phyloP scores from a whole-genome alignment of 768 basidiomycete species.

The Mycena kentingensis region DNA sequence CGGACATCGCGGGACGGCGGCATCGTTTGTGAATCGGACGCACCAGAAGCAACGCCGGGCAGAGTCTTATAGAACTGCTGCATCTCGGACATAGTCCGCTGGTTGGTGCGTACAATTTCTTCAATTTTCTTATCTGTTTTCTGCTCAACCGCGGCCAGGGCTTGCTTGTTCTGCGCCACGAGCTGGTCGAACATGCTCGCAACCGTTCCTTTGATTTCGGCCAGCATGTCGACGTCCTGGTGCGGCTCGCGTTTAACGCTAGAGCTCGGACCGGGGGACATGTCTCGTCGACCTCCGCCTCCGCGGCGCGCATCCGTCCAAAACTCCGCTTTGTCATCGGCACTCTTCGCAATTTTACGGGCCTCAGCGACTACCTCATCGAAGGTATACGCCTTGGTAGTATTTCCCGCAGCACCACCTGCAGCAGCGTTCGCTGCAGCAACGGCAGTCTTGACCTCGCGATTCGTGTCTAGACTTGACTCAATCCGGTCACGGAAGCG shows the following conservation, averaged over 20 bases:
- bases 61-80: slow-evolving; percentile 3
- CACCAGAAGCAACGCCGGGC: not conserved
- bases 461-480: not conserved
- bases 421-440: not conserved
- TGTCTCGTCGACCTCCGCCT: too few species aligned
- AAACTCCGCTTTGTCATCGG: too few species aligned
- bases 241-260: not conserved
- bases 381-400: too few species aligned
- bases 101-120: too few species aligned
- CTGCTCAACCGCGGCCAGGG: too few species aligned
- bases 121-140: too few species aligned
- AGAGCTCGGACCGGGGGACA: too few species aligned
- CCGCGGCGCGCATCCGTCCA: too few species aligned
- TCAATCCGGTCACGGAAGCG: not conserved
- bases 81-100: not conserved
- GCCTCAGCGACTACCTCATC: too few species aligned
- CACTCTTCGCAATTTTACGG: too few species aligned
- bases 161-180: not conserved
- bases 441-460: too few species aligned
- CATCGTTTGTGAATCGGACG: not conserved
- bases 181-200: not conserved
- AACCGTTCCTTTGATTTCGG: not conserved
- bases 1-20: not conserved
- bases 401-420: not conserved
- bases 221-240: not conserved